Evolutionary conservation across 2,329 filamentous ascomycete species (phyloP).

Genomic region (Cordyceps pruinosa): DNA sequence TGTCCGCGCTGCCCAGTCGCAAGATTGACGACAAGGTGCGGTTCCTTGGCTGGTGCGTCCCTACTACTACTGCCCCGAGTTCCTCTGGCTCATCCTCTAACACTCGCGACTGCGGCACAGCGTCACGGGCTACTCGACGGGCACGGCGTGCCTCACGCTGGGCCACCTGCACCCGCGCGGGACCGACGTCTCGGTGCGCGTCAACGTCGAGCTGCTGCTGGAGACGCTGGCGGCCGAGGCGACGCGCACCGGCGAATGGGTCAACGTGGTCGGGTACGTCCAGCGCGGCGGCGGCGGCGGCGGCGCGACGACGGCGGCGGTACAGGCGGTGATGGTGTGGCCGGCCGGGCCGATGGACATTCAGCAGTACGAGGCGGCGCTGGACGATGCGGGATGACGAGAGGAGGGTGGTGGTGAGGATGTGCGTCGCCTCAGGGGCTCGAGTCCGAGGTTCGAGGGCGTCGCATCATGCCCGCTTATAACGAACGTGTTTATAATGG

Average conservation of each 20-base stretch:
- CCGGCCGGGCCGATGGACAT: slow-evolving; percentile 66
- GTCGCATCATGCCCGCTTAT: not conserved
- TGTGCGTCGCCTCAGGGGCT: not conserved
- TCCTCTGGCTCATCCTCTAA: no score
- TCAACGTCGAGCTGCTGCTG: slow-evolving; percentile 68
- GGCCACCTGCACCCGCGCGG: slow-evolving; percentile 56
- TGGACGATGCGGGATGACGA: slow-evolving; percentile 29
- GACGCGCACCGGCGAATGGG: slow-evolving; percentile 70
- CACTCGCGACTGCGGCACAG: slow-evolving; percentile 34
- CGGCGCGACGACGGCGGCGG: slow-evolving; percentile 25
- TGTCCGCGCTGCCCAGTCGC: slow-evolving; percentile 50
- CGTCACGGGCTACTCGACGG: slow-evolving; percentile 43
- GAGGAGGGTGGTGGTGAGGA: not conserved
- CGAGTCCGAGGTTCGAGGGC: not conserved
- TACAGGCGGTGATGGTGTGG: slow-evolving; percentile 77
- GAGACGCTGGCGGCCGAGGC: slow-evolving; percentile 56
- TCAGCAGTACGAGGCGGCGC: slow-evolving; percentile 59
- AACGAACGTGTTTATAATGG: not conserved
- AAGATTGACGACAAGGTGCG: slow-evolving; percentile 70
- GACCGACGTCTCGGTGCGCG: slow-evolving; percentile 43
- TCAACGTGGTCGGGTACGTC: slow-evolving; percentile 83
- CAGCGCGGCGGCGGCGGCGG: slow-evolving; percentile 22
- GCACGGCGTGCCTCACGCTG: slow-evolving; percentile 56
- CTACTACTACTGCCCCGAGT: no score
- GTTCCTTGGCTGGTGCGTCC: slow-evolving; percentile 79